Base-by-base conservation (phyloP, 768 basidiomycete genomes). In the Neoboletus subvelutipes region DNA sequence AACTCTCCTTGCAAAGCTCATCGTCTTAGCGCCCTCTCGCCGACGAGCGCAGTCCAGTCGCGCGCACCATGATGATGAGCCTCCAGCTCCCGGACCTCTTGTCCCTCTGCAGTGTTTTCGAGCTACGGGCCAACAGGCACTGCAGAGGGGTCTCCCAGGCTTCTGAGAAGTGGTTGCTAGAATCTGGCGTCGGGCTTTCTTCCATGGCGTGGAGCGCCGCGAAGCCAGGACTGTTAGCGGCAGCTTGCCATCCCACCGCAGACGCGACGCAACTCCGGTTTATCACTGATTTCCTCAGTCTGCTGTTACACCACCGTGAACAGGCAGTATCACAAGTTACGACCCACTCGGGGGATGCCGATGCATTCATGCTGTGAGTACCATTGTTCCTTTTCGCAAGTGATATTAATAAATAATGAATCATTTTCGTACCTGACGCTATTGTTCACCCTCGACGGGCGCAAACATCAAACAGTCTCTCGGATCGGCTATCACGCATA, bases 231-330 rank as follows among this genome's bases (percentile, higher is more conserved):
- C 71, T 88, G 24, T 75, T 86, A 29, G 83, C 82, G 1, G 75
- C 83, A 2, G 75, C 85, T 2, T 85, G 83, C 62, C 81, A 82
- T 61, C 86, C 87, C 9, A 77, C 71, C 2, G 82, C 80, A 60
- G 86, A 86, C 62, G 70, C 73, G 9, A 71, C 83, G 0, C 86
- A 87, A 65, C 70, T 88, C 24, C 71, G 75, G 33, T 71, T 84
- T 36, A 69, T 81, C 49, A 74, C 78, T 33, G 82, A 86, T 57
- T 77, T 85, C 45, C 62, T 81, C 54, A 75, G 77, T 40, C 58
- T 81, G 50, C 52, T 83, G 45, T 59, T 78, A 22, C 65, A 76
- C 55, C 71, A 73, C 56, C 71, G 75, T 24, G 65, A 68, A 20
- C 69, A 74, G 26, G 60, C 69, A 7, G 54, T 63, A 45, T 28